phyloP scores from a whole-genome alignment of 306 rosid genomes.

The Prunus mongolica region DNA sequence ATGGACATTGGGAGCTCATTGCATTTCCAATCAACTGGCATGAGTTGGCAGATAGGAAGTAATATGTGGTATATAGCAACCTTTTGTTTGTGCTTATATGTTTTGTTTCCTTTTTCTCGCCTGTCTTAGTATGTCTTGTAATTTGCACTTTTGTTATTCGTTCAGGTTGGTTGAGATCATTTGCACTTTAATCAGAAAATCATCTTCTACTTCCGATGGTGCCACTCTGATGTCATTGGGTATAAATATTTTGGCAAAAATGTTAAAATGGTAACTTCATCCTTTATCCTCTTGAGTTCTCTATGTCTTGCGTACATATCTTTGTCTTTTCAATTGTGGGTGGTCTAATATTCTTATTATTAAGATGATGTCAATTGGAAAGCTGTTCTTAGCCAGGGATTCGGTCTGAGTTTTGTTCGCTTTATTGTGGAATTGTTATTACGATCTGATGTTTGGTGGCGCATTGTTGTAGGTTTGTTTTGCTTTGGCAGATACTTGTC shows the following conservation, averaged over 20 bases:
- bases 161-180: conserved; percentile 78
- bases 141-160: conserved; percentile 15
- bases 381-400: not conserved
- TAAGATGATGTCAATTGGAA: not conserved
- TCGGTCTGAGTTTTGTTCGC: not conserved
- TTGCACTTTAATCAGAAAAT: conserved; percentile 63
- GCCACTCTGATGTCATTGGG: conserved; percentile 76
- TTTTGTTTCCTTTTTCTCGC: conserved; percentile 7
- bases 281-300: conserved; percentile 12
- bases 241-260: conserved; percentile 59
- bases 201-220: conserved; percentile 54
- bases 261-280: conserved; percentile 68
- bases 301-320: not conserved
- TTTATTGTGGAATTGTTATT: not conserved
- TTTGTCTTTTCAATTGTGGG: not conserved
- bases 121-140: not conserved
- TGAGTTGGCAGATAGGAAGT: conserved; percentile 44
- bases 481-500: not conserved
- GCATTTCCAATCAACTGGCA: conserved; percentile 40
- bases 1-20: conserved; percentile 45
- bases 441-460: not conserved
- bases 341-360: not conserved
- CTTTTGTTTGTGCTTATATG: not conserved
- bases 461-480: not conserved
- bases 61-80: conserved; percentile 52